Evolutionary conservation across 768 basidiomycete genomes (phyloP), one percentile per base, ranked within the genome.

Genomic region (Cystofilobasidium macerans): DNA sequence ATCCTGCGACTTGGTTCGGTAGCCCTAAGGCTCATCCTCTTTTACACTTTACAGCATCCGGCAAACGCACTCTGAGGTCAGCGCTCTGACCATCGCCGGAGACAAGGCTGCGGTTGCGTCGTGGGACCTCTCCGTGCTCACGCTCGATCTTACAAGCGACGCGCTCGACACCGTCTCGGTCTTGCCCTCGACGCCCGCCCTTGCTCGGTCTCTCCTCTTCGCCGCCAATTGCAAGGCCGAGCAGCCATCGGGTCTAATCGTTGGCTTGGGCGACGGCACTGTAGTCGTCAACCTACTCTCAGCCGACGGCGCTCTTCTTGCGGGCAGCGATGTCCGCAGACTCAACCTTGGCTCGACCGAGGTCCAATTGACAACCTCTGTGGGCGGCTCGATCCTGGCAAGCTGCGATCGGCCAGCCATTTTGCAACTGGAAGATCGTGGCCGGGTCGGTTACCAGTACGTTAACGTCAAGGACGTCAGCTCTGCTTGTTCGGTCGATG

Each of bases 241-340:
- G 7, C 64, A 65, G 26, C 30, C 70, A 0, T 51, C 61, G n/a
- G 33, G 68, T 68, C 78, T 93, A 12, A 78, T 94, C 35, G 82
- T 82, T 22, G 90, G 90, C 3, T 78, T 90, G 13, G 83, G 81
- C 3, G 83, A 94, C 72, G 91, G 91, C 1, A 83, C 83, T 20
- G 78, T 91, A 32, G 81, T 82, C 5, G 78, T 82, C 14, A 51
- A 53, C 28, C 47, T 40, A n/a, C n/a, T 62, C 16, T 54, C 48
- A 3, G 35, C 1, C 1, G 20, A 35, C 0, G 59, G 56, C 6
- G 42, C 22, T 4, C 42, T 13, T 4, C 4, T 42, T 20, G 42
- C 7, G 7, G 42, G 36, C 54, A 33, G 33, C 48, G 33, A 45
- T 18, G 59, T 14, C 22, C 33, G 65, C 16, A 36, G 16, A 30